Evolutionary conservation across 495 filamentous ascomycete genomes (phyloP).

Genomic region (Extremus antarcticus): DNA sequence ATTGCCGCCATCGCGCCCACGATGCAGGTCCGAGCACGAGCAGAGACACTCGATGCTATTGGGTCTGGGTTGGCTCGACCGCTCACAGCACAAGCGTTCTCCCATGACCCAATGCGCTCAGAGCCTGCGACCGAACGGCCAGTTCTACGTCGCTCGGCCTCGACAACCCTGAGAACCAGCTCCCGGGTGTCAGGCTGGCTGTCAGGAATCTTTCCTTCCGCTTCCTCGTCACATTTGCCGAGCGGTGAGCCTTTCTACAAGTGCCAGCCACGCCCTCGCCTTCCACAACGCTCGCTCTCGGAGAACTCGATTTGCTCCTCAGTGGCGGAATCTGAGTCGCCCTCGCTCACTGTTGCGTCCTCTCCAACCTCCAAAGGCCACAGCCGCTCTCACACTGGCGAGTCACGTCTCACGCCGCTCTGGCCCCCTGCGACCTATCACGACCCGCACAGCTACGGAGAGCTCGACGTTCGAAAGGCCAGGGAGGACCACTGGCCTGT

Average conservation of each 20-base stretch:
- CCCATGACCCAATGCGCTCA: neutral
- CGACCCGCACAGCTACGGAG: neutral
- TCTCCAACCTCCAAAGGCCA: conserved; percentile 10
- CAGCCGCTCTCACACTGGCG: conserved; percentile 16
- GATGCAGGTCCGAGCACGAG: conserved; percentile 8
- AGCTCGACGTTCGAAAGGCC: neutral
- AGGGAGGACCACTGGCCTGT: conserved; percentile 4
- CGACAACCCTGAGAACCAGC: conserved; percentile 2
- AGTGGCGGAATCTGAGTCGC: conserved; percentile 2
- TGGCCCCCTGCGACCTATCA: conserved; percentile 6
- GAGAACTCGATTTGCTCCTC: neutral
- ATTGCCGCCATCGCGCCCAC: conserved; percentile 12
- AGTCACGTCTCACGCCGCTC: conserved; percentile 8
- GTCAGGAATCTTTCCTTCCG: conserved; percentile 4
- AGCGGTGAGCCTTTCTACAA: conserved; percentile 12
- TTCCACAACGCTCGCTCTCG: neutral
- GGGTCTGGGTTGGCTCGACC: conserved; percentile 12
- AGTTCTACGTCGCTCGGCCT: neutral
- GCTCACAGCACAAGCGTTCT: neutral
- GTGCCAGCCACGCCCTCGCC: neutral
- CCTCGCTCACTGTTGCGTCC: conserved; percentile 13
- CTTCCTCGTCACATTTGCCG: neutral
- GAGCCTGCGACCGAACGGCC: neutral
- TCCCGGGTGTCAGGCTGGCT: conserved; percentile 13
- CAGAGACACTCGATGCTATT: conserved; percentile 14